Conservation (phyloP, 75 land plant species). For the Picea sitchensis region DNA sequence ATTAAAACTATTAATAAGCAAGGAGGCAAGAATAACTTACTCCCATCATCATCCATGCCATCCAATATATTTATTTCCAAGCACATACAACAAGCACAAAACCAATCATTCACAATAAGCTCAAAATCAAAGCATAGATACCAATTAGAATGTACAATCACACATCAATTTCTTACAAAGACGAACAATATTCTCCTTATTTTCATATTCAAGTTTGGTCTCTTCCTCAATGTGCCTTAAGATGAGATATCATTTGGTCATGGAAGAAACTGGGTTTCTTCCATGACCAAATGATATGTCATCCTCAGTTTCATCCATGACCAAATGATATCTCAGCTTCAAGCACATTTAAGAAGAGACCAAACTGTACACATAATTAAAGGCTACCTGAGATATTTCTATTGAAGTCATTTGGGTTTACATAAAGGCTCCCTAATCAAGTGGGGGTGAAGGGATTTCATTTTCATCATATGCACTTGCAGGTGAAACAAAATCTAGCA, state of each 20-base stretch:
- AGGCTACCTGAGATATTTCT: slow-evolving; percentile 31
- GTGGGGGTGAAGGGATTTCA: slow-evolving; percentile 76
- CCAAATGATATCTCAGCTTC: too few species aligned
- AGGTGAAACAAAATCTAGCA: slow-evolving; percentile 42
- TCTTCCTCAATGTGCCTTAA: neutral
- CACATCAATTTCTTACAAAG: neutral
- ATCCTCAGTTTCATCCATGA: too few species aligned
- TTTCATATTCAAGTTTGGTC: neutral
- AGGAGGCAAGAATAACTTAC: slow-evolving; percentile 30
- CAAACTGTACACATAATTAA: too few species aligned
- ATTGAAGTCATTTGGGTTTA: slow-evolving; percentile 38
- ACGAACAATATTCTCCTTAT: neutral
- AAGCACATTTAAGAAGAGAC: too few species aligned
- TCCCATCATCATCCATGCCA: slow-evolving; percentile 75
- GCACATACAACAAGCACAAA: neutral
- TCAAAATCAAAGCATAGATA: neutral
- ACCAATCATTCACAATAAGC: neutral
- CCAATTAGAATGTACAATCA: neutral
- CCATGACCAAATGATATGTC: too few species aligned
- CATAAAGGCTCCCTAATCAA: slow-evolving; percentile 64
- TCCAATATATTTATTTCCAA: slow-evolving; percentile 46
- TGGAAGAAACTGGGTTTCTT: neutral
- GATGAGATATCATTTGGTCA: neutral
- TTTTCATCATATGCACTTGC: slow-evolving; percentile 45
- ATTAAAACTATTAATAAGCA: neutral